phyloP scores from a whole-genome alignment of 23 red algal species.

The Gracilariopsis chorda region DNA sequence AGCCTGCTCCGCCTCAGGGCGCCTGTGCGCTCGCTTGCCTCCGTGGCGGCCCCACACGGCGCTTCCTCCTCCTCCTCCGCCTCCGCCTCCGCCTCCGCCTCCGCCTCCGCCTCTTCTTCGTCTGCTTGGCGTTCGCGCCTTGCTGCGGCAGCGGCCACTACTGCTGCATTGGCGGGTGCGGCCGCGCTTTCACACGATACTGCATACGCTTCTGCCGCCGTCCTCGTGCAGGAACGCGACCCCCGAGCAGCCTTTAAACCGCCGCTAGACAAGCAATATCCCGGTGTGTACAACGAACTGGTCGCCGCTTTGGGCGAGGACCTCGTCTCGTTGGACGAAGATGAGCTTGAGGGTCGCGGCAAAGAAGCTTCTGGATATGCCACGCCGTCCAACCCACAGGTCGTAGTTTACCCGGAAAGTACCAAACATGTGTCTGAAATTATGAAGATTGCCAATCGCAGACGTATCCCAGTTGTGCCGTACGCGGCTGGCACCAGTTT shows the following conservation, averaged over 20 bases:
- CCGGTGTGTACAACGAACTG: conserved; percentile 55
- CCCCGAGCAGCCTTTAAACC: conserved; percentile 48
- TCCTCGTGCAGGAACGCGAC: neutral
- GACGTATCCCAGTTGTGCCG: conserved; percentile 85
- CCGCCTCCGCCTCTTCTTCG: neutral
- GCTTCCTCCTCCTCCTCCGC: neutral
- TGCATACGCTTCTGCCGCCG: neutral
- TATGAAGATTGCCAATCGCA: conserved; percentile 48
- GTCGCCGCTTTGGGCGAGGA: conserved; percentile 48
- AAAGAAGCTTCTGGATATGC: conserved; percentile 79
- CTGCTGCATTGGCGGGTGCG: neutral
- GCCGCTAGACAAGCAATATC: conserved; percentile 43
- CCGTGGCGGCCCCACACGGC: neutral
- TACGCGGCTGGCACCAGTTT: conserved; percentile 89
- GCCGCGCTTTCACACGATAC: neutral
- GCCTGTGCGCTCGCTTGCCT: neutral
- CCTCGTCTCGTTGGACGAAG: conserved; percentile 57
- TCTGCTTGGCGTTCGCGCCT: neutral
- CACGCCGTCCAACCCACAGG: conserved; percentile 69
- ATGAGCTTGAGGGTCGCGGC: conserved; percentile 74
- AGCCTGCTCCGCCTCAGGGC: neutral
- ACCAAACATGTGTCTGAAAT: conserved; percentile 73
- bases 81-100: neutral
- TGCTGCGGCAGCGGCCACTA: neutral
- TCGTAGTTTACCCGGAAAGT: conserved; percentile 70